Evolutionary conservation across 768 basidiomycete species (phyloP), one percentile per base, ranked within the genome.

Genomic region (Russula compacta): DNA sequence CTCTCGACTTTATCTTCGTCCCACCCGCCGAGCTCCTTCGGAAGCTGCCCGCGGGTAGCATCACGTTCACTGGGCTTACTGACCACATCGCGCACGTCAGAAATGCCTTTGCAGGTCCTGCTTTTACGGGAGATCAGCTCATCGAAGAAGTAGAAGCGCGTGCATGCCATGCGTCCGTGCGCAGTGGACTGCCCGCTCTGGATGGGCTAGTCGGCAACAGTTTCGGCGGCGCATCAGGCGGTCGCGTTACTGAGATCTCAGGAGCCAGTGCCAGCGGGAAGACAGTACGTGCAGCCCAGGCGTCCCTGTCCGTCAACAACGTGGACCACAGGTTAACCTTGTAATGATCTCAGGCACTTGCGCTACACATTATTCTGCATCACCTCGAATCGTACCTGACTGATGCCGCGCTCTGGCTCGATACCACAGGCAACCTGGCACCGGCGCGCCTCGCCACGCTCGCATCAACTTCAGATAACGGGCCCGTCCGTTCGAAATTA

Each of bases 351-450:
- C 67, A 90, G 89, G 74, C 77, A 14, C 73, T 92, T 6, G 82
- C 81, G 1, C 69, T 86, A 39, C 83, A 87, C 56, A 70, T 86
- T 15, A 76, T 81, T 42, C 71, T 88, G 21, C 76, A 78, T 19
- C 77, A 83, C 67, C 78, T 91, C 4, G 69, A 72, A 2, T 60
- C 68, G 17, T 52, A 74, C 55, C 58, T 64, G 19, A 65, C 76
- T n/a, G 70, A 75, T 2, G 75, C 69, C 53, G 81, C 77, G 1
- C 68, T 83, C 6, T 92, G 89, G 89, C 78, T 92, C 49, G 89
- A 92, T 67, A 85, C 84, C 10, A 78, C 77, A 0, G 86, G 87
- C 1, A 82, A 82, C 62, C 87, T 90, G 68, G 79, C 84, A 40
- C 73, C 75, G 0, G 79, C 81, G 24, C 74, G 75, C 42, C 78